Evolutionary conservation across 1,284 basidiomycete species (phyloP), one percentile per base, ranked within the genome.

Genomic region (Ganoderma lingzhi): DNA sequence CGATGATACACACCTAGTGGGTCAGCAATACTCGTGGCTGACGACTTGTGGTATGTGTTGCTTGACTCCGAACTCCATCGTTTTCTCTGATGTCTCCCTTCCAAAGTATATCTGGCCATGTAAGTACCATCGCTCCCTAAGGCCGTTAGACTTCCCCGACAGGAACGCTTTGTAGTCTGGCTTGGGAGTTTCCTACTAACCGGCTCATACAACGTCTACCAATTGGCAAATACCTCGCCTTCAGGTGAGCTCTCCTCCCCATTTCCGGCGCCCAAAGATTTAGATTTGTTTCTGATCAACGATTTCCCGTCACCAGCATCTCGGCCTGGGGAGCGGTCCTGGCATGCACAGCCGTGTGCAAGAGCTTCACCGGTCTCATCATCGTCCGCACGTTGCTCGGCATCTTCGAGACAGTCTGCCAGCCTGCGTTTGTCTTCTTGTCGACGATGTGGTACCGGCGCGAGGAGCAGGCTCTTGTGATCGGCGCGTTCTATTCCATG

Each of bases 371-470:
- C 5, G 83, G 85, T 9, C 79, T 87, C 10, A 78, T 86, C 17
- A 76, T 83, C 30, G 85, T 87, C n/a, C 78, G 86, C 44, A 86
- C 85, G 0, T 76, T 87, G 6, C 80, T 87, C 10, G 86, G 85
- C 17, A 73, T 85, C 30, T 85, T 87, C 65, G 86, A 87, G 75
- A 84, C 83, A 67, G 82, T 86, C 42, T 86, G 85, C 68, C 85
- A 87, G 72, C 85, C 85, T 1, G 84, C 84, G 2, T 85, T 86
- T 69, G 83, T 86, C 32, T 76, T 77, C 63, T 69, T 80, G 69
- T 77, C 85, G 6, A 85, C 85, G 12, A 86, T 87, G 85, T 87
- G 85, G 84, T 87, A 86, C 72, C 85, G 82, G 15, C 82, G 85
- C 41, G 84, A 84, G 37, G 85, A 87, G 70, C 86, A 87, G 71